Evolutionary conservation across 805 yeast species (phyloP).

Genomic region (Kuraishia ogatae): DNA sequence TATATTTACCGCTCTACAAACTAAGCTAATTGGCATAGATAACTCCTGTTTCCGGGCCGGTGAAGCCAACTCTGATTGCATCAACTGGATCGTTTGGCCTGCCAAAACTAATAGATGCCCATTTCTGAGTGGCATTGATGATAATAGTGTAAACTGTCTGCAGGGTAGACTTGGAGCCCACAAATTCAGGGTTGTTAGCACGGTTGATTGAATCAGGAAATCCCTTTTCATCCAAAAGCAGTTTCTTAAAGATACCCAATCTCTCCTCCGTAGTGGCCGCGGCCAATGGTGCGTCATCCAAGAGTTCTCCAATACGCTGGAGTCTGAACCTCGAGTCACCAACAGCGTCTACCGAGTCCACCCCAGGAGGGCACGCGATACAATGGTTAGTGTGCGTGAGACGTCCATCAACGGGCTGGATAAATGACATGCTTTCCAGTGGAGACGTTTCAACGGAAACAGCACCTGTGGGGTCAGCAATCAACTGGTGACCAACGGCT

Average conservation of each 20-base stretch:
- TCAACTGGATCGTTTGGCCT: slow-evolving; percentile 3
- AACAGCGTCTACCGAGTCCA: not conserved
- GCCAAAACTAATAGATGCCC: slow-evolving; percentile 4
- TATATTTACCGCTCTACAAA: too few relatives aligned
- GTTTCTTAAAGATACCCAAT: not conserved
- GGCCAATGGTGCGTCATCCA: not conserved
- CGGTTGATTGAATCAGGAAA: slow-evolving; percentile 6
- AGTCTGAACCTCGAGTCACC: slow-evolving; percentile 3
- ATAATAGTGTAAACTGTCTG: slow-evolving; percentile 7
- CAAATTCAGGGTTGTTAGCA: not conserved
- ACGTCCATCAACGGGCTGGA: not conserved
- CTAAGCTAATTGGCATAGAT: not conserved
- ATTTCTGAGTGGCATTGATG: slow-evolving; percentile 2
- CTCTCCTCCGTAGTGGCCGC: slow-evolving; percentile 1
- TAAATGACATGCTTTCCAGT: not conserved
- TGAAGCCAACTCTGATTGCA: not conserved
- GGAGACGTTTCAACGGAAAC: slow-evolving; percentile 8
- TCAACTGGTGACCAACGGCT: slow-evolving; percentile 5
- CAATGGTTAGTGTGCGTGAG: slow-evolving; percentile 7
- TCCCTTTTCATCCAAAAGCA: slow-evolving; percentile 3
- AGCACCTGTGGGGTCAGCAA: slow-evolving; percentile 6
- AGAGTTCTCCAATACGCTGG: slow-evolving; percentile 1
- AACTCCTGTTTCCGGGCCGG: not conserved
- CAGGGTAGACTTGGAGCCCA: slow-evolving; percentile 1
- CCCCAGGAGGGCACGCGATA: slow-evolving; percentile 2